These are phyloP conservation scores for Staphylotrichum longicolle DNA, from an alignment of 495 filamentous ascomycete species.

Conservation along the genomic window DNA sequence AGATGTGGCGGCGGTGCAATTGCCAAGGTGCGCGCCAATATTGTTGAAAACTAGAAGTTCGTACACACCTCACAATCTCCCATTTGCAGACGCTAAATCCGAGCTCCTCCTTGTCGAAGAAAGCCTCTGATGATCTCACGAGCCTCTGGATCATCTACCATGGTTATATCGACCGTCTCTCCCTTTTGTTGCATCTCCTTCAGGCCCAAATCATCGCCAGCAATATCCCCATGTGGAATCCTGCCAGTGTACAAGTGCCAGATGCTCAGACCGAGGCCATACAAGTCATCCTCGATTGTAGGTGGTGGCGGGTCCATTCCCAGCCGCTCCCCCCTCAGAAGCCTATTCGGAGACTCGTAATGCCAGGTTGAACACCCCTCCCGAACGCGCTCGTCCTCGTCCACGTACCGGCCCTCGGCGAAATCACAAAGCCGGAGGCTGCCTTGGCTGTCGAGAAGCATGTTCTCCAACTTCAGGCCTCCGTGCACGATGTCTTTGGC, in stretches of 20 bases:
- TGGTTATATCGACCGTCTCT: neutral
- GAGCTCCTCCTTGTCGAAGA: slow-evolving; percentile 16
- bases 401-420: slow-evolving; percentile 12
- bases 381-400: slow-evolving; percentile 12
- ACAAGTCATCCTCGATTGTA: slow-evolving; percentile 19
- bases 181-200: slow-evolving; percentile 12
- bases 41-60: too few species aligned
- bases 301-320: slow-evolving; percentile 10
- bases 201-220: slow-evolving; percentile 1
- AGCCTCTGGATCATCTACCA: slow-evolving; percentile 13
- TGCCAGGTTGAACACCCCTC: slow-evolving; percentile 7
- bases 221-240: slow-evolving; percentile 5
- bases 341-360: slow-evolving; percentile 17
- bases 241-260: slow-evolving; percentile 21
- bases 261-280: slow-evolving; percentile 16
- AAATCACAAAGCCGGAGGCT: slow-evolving; percentile 12
- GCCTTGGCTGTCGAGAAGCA: slow-evolving; percentile 10
- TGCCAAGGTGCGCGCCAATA: too few species aligned
- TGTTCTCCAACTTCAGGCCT: slow-evolving; percentile 13
- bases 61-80: neutral
- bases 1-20: too few species aligned
- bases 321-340: slow-evolving; percentile 2
- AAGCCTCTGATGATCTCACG: slow-evolving; percentile 9
- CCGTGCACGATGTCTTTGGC: slow-evolving; percentile 14
- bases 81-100: slow-evolving; percentile 6